Percentiles rank a stretch among this genome's conserved stretches.
Conservation (phyloP, 169 alveolate species). For the Plasmodium gonderi region DNA sequence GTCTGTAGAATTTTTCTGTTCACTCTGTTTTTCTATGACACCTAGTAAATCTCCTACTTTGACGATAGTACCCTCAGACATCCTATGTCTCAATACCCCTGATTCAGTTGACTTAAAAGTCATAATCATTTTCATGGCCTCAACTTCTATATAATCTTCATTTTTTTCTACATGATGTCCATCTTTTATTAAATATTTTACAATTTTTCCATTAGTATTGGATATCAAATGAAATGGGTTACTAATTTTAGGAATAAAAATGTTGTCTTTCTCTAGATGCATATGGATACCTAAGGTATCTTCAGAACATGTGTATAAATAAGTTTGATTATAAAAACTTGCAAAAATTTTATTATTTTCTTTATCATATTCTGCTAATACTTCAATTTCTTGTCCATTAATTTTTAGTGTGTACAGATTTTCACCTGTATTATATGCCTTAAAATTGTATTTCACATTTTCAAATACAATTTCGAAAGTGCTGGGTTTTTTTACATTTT, state of each 20-base stretch:
- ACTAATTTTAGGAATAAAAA: slow-evolving; percentile 48
- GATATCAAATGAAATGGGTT: slow-evolving; percentile 72
- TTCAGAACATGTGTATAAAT: slow-evolving; percentile 56
- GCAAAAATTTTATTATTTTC: slow-evolving; percentile 58
- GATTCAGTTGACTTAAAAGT: slow-evolving; percentile 82
- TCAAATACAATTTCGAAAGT: slow-evolving; percentile 39
- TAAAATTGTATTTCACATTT: slow-evolving; percentile 53
- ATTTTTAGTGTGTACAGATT: slow-evolving; percentile 44
- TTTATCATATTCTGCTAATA: slow-evolving; percentile 61
- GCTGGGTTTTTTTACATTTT: slow-evolving; percentile 15
- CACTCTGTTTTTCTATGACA: slow-evolving; percentile 40
- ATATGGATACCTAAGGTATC: slow-evolving; percentile 66
- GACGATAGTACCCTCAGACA: slow-evolving; percentile 84
- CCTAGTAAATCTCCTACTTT: slow-evolving; percentile 84
- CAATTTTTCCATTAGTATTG: slow-evolving; percentile 80
- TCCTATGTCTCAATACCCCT: slow-evolving; percentile 82
- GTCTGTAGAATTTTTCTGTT: neutral
- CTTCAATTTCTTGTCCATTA: slow-evolving; percentile 60
- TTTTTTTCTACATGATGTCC: slow-evolving; percentile 80
- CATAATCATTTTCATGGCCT: slow-evolving; percentile 89
- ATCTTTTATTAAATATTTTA: slow-evolving; percentile 79
- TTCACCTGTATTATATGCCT: slow-evolving; percentile 61
- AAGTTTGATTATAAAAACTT: slow-evolving; percentile 44
- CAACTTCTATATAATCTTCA: slow-evolving; percentile 86
- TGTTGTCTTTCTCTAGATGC: slow-evolving; percentile 55